Evolutionary conservation across 148 eudicot species (phyloP).

Genomic region (Spergularia marina): DNA sequence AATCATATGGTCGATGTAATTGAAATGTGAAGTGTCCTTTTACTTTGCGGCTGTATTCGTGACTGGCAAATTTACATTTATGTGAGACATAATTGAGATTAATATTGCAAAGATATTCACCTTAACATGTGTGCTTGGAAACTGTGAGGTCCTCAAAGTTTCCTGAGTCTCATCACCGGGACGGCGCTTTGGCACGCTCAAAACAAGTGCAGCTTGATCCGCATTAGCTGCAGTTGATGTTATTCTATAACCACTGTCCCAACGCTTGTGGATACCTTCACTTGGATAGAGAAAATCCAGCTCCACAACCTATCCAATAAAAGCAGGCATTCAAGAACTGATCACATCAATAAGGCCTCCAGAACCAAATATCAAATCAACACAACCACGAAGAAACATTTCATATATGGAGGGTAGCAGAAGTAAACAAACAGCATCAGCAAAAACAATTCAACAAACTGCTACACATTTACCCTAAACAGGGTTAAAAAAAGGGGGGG

Average conservation of each 20-base stretch:
- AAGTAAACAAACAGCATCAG: background rate
- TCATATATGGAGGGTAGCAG: background rate
- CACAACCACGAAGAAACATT: background rate
- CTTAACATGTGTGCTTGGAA: slow-evolving; percentile 93
- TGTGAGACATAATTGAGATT: no score
- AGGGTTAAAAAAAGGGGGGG: background rate
- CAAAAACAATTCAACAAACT: no score
- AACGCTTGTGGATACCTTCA: slow-evolving; percentile 83
- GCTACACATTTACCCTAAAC: background rate
- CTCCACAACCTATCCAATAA: slow-evolving; percentile 64
- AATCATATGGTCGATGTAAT: background rate
- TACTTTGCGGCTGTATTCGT: no score
- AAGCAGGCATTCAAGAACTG: background rate
- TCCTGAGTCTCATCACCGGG: slow-evolving; percentile 85
- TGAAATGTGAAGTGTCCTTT: no score
- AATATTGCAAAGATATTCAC: slow-evolving; percentile 28
- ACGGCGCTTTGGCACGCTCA: slow-evolving; percentile 82
- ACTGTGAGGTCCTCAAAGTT: slow-evolving; percentile 80
- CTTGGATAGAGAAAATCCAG: slow-evolving; percentile 90
- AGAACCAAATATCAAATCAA: background rate
- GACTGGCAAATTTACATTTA: no score
- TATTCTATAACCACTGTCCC: slow-evolving; percentile 81
- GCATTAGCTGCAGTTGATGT: slow-evolving; percentile 75
- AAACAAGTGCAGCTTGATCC: slow-evolving; percentile 82
- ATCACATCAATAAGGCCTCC: slow-evolving; percentile 4